Evolutionary conservation across 495 filamentous ascomycete species (phyloP), one percentile per base, ranked within the genome.

Genomic region (Aspergillus haitiensis): DNA sequence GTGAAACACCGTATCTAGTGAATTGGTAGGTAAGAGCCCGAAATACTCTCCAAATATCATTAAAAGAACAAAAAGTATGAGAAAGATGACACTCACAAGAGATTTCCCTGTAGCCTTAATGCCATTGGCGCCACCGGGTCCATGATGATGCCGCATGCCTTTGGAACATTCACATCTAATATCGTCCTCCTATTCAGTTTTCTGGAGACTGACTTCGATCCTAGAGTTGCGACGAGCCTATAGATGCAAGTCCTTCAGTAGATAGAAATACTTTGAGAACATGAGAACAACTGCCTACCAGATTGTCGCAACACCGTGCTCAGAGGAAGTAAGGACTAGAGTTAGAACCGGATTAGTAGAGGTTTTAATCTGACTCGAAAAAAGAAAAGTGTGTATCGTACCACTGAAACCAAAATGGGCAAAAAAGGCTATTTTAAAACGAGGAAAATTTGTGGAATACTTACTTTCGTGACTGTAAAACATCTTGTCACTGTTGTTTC

Each of bases 401-500:
- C 2, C 2, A 35, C 47, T 39, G 45, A 10, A 34, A 49, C 5
- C 15, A 12, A 9, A 13, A 21, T 49, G 16, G 15, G 18, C 12
- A 44, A n/a, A 35, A 44, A 36, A 10, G 18, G 13, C 40, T 12
- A 27, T 27, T 34, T 53, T 11, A 46, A 27, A 57, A n/a, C 8
- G n/a, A 37, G 32, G 5, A 21, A 27, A 39, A 45, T 8, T 5
- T 18, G 6, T 11, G 39, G 52, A 52, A n/a, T 5, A 36, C 85
- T 66, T 78, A 93, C 92, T 90, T 72, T 95, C 92, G 73, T 94
- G 88, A 67, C 89, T 94, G 73, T 95, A 96, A 67, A 96, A 96
- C 92, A 96, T 96, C 59, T 58, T 70, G 73, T 55, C 11, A 1
- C 9, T 8, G 6, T 15, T 4, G 6, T 16, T n/a, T 47, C n/a